Evolutionary conservation across 768 basidiomycete genomes (phyloP), one percentile per base, ranked within the genome.

Genomic region (Leccinum broughii): DNA sequence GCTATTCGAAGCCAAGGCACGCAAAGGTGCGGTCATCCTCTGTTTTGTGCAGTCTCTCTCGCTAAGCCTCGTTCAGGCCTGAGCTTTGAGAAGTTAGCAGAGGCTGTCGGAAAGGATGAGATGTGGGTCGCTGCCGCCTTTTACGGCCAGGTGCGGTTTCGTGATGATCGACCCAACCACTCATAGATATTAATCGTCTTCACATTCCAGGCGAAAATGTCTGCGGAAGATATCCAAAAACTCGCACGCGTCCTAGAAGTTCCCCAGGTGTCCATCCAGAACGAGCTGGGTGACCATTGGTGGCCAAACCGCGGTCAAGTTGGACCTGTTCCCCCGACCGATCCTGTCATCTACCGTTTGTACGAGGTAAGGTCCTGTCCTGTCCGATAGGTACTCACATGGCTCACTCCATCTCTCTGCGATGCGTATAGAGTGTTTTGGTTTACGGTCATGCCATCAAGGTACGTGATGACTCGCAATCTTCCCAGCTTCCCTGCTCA

Each of bases 371-470:
- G 44, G 75, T 58, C 13, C 6, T 32, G 8, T 44, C 15, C 56
- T n/a, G 51, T 22, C 39, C 28, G 17, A 5, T 13, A 20, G 7
- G 34, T 20, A 9, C 3, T 9, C 11, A n/a, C 4, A 22, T 50
- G 9, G 22, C 3, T 63, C 26, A 63, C 22, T 55, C 20, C 22
- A 62, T 55, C 17, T 56, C 7, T 39, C 15, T 15, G 13, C 32
- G 26, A 51, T 44, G 5, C 2, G 7, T 53, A 35, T 35, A 90
- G 88, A 80, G 86, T 54, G 83, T 91, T 22, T 68, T 88, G 37
- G 90, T 93, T 0, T 93, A 93, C 61, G 90, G 90, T 0, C 83
- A 88, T 66, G 81, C 90, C 3, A 88, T 93, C 75, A 92, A 92
- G 82, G 87, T 87, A 58, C 28, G 75, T 28, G 44, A 28, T n/a